Evolutionary conservation across 345 rosid species (phyloP), one percentile per base, ranked within the genome.

Genomic region (Aquilaria sinensis): DNA sequence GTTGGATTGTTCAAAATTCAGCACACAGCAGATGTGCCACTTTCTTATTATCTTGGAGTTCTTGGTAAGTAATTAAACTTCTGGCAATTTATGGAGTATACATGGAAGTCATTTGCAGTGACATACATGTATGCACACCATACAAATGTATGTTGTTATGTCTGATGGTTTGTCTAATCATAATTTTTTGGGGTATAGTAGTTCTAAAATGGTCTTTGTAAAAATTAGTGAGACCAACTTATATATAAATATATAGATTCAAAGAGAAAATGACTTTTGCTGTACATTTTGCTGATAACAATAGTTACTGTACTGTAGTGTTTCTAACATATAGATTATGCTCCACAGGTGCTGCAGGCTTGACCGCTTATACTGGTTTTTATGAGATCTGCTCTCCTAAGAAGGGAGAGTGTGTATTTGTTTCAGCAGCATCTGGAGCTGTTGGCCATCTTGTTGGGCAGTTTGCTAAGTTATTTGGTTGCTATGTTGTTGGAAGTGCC

Each of bases 311-410:
- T 15, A 2, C 8, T 6, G 53, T 15, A 50, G 13, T 50, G n/a
- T 50, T 5, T 52, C 29, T 52, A 52, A 52, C 29, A 3, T 13
- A n/a, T 52, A n/a, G 56, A 13, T 4, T 52, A n/a, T 43, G 6
- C 45, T 14, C 41, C 14, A 15, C 31, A 74, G 78, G 81, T 10
- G 64, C 68, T 75, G 71, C 73, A 14, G 78, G 81, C 0, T 14
- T 72, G 41, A 60, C 80, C 3, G 81, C 81, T 34, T 77, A 72
- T 48, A 56, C 31, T 23, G 68, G 76, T 13, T 47, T 78, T 6
- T 53, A 51, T 10, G 65, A 78, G 12, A 3, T 67, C 37, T 60
- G 77, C 46, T 13, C 70, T 48, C 73, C 81, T 0, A 77, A 70
- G 73, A 49, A 63, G 56, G 77, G 82, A 29, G 79, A 74, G 2